These are phyloP conservation scores for Alternaria angustiovoidea DNA, from an alignment of 2,329 filamentous ascomycete genomes.

Conservation along the genomic window DNA sequence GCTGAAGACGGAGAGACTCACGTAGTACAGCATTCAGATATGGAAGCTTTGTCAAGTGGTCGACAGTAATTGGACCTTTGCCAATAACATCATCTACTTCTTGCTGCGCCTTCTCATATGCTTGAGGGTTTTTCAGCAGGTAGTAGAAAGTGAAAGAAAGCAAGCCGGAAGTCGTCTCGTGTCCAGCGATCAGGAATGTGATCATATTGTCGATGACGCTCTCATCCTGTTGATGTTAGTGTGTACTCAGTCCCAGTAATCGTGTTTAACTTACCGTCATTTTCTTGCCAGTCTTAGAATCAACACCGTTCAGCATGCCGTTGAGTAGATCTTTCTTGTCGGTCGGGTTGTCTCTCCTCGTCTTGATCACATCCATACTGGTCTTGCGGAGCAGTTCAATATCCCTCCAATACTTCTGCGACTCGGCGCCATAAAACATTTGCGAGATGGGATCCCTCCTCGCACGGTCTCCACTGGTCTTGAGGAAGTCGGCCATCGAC, in stretches of 20 bases:
- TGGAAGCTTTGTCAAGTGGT: constrained; percentile 61
- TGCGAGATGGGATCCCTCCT: constrained; percentile 42
- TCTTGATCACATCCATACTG: constrained; percentile 64
- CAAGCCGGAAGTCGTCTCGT: constrained; percentile 51
- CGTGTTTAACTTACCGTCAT: constrained; percentile 49
- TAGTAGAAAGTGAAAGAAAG: constrained; percentile 59
- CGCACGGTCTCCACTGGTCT: constrained; percentile 46
- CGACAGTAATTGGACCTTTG: constrained; percentile 53
- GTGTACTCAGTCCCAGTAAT: no score
- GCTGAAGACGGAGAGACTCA: constrained; percentile 65
- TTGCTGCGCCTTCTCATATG: constrained; percentile 59
- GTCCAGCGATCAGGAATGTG: constrained; percentile 64
- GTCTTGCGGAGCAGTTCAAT: constrained; percentile 64
- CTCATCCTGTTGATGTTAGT: constrained; percentile 51
- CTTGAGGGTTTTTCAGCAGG: constrained; percentile 61
- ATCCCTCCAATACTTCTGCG: constrained; percentile 61
- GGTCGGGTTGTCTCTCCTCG: constrained; percentile 62
- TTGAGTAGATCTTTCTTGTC: constrained; percentile 69
- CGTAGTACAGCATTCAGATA: constrained; percentile 65
- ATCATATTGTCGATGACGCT: constrained; percentile 74
- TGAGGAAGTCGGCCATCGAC: constrained; percentile 51
- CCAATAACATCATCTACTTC: constrained; percentile 65
- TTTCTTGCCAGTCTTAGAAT: constrained; percentile 67
- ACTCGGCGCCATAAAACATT: constrained; percentile 46
- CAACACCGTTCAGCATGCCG: constrained; percentile 65